Evolutionary conservation across 2,329 filamentous ascomycete species (phyloP).

Genomic region (Colletotrichum filicis): DNA sequence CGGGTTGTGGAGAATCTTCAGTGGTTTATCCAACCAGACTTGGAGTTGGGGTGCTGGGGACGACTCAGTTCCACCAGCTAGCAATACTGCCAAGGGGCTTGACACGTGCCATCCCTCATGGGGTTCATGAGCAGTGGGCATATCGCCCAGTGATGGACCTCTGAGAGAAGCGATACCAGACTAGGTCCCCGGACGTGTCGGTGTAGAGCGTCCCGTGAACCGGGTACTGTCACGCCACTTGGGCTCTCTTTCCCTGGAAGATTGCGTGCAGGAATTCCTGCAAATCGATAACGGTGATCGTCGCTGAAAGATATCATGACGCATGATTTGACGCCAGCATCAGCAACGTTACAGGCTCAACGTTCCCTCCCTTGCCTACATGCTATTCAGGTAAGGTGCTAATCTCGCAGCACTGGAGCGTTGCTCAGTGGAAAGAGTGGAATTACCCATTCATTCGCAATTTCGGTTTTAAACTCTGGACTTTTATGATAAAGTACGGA

Average conservation of each 20-base stretch:
- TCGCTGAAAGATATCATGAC: background rate
- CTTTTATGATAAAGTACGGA: too few species aligned
- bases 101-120: background rate
- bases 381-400: background rate
- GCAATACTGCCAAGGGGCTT: background rate
- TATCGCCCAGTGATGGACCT: background rate
- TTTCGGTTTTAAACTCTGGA: too few species aligned
- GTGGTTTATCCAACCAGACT: background rate
- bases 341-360: background rate
- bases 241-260: background rate
- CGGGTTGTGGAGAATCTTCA: background rate
- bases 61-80: background rate
- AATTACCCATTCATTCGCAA: too few species aligned
- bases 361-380: background rate
- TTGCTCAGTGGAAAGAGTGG: too few species aligned
- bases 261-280: background rate
- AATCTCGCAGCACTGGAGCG: background rate
- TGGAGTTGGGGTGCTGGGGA: background rate
- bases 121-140: background rate
- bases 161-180: background rate
- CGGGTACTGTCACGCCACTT: background rate
- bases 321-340: background rate
- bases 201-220: background rate
- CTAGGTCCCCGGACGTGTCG: background rate
- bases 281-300: background rate